phyloP scores from a whole-genome alignment of 371 early-diverging fungal genomes.

The Apophysomyces variabilis region DNA sequence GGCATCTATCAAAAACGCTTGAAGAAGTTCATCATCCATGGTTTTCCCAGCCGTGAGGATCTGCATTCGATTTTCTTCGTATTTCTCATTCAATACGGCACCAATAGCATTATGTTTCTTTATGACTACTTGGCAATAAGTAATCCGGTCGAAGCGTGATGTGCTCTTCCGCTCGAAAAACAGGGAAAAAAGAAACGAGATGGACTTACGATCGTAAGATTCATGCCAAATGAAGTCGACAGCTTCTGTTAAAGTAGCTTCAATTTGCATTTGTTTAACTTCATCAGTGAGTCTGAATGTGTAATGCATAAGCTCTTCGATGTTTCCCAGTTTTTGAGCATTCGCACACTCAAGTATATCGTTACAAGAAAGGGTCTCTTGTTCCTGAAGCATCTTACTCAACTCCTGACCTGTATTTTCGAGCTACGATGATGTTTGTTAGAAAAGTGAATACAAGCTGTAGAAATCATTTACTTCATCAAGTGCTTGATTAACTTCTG shows the following conservation, averaged over 20 bases:
- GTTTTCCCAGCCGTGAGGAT: neutral
- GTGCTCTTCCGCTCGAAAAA: neutral
- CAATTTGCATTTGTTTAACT: neutral
- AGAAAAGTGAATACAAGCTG: neutral
- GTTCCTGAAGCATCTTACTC: neutral
- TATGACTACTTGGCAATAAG: neutral
- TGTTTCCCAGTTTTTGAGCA: neutral
- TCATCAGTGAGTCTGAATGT: neutral
- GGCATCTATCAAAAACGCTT: neutral
- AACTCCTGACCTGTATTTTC: neutral
- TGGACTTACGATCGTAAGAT: constrained; percentile 4
- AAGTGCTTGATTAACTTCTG: too few relatives aligned
- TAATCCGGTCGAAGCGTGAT: too few relatives aligned
- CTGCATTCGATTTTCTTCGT: neutral
- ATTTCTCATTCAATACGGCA: neutral
- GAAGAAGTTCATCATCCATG: constrained; percentile 5
- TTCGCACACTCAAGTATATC: neutral
- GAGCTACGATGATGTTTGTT: neutral
- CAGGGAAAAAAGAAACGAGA: neutral
- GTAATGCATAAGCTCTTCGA: neutral
- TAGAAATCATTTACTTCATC: too few relatives aligned
- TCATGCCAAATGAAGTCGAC: constrained; percentile 10
- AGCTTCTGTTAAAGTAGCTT: neutral
- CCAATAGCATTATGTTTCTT: neutral
- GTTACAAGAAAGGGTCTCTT: neutral